These are phyloP conservation scores for Mallotus repandus DNA, from an alignment of 441 rosid species.

Conservation along the genomic window DNA sequence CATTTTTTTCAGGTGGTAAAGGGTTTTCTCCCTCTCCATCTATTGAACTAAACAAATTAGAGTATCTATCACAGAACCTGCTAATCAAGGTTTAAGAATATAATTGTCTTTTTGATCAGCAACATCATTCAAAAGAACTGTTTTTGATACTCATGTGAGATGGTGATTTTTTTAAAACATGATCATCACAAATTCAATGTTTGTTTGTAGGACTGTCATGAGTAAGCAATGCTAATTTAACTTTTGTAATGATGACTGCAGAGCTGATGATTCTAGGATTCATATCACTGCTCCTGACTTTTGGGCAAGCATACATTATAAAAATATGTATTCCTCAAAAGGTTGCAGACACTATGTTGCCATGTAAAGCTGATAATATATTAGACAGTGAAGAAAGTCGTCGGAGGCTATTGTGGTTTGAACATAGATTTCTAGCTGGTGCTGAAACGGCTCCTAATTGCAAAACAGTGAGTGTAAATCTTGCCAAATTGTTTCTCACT, in stretches of 20 bases:
- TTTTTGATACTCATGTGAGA: no score
- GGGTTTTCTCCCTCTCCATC: background rate
- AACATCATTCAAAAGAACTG: background rate
- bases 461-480: slow-evolving; percentile 44
- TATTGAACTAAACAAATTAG: background rate
- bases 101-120: background rate
- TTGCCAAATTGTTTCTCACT: background rate
- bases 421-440: slow-evolving; percentile 49
- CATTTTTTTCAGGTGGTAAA: no score
- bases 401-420: slow-evolving; percentile 59
- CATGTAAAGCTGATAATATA: slow-evolving; percentile 38
- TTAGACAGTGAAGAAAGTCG: slow-evolving; percentile 31
- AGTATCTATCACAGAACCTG: background rate
- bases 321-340: slow-evolving; percentile 60
- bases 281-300: slow-evolving; percentile 81
- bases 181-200: background rate
- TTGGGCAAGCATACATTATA: slow-evolving; percentile 60
- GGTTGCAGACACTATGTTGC: slow-evolving; percentile 67
- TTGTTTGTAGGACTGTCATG: background rate
- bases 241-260: slow-evolving; percentile 38
- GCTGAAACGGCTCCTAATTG: slow-evolving; percentile 36
- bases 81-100: background rate
- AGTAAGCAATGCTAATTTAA: background rate
- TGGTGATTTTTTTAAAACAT: slow-evolving; percentile 1
- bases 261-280: slow-evolving; percentile 95